These are phyloP conservation scores for Hymenoscyphus occultus DNA, from an alignment of 2,329 filamentous ascomycete species.

Conservation along the genomic window DNA sequence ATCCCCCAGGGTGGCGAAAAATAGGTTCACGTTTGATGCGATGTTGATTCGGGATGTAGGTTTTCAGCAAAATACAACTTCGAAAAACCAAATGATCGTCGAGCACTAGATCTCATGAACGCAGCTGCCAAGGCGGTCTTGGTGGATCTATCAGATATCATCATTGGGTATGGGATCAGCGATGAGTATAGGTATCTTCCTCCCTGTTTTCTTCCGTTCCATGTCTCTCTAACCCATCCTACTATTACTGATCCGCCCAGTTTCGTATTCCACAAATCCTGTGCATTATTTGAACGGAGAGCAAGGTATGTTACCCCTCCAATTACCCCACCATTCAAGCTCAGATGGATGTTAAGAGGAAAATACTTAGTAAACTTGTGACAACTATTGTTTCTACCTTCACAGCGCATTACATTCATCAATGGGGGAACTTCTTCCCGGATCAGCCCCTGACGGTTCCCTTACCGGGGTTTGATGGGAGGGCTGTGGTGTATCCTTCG, in stretches of 20 bases:
- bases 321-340: not conserved
- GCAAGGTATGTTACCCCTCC: conserved; percentile 55
- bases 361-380: conserved; percentile 69
- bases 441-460: conserved; percentile 67
- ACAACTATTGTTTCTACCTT: conserved; percentile 92
- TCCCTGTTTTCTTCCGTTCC: not conserved
- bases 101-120: conserved; percentile 93
- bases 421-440: conserved; percentile 76
- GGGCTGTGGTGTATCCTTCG: conserved; percentile 86
- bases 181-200: conserved; percentile 78
- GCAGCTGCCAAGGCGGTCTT: conserved; percentile 82
- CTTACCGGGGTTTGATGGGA: conserved; percentile 86
- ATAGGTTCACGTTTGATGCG: not conserved
- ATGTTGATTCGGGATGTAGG: conserved; percentile 44
- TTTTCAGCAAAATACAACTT: conserved; percentile 82
- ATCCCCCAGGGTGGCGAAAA: not conserved
- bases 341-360: not conserved
- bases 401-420: conserved; percentile 82
- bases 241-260: conserved; percentile 44
- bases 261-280: conserved; percentile 84
- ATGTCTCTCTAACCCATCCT: not conserved
- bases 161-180: conserved; percentile 87
- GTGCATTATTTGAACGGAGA: conserved; percentile 79
- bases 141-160: conserved; percentile 77
- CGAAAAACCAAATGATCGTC: conserved; percentile 85